phyloP scores from a whole-genome alignment of 331 rosid genomes.

The Pyracantha coccinea region DNA sequence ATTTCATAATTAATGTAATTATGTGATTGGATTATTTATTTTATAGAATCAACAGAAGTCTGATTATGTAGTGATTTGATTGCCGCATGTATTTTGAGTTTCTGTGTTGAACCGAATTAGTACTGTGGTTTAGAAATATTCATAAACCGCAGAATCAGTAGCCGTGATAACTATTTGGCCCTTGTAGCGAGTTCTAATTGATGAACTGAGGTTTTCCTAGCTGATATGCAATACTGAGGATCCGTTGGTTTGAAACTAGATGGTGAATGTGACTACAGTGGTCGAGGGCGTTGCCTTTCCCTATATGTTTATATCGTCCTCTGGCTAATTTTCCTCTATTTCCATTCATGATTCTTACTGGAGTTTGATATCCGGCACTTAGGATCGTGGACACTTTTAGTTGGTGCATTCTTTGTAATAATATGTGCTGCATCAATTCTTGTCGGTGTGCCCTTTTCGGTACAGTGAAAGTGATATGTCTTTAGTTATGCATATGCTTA shows the following conservation, averaged over 20 bases:
- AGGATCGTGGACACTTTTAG: background rate
- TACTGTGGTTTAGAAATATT: background rate
- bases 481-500: background rate
- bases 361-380: background rate
- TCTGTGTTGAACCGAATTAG: background rate
- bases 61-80: background rate
- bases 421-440: background rate
- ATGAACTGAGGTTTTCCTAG: background rate
- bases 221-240: background rate
- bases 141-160: background rate
- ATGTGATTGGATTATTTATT: background rate
- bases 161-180: background rate
- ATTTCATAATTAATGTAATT: background rate
- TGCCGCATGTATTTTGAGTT: background rate
- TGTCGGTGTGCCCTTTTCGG: conserved; percentile 4
- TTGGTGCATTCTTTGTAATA: background rate
- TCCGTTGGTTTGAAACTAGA: background rate
- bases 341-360: background rate
- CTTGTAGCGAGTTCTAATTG: background rate
- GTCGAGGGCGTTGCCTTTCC: too few relatives aligned
- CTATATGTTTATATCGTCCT: too few relatives aligned
- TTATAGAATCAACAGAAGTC: background rate
- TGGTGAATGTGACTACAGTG: too few relatives aligned
- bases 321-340: background rate
- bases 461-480: background rate